These are phyloP conservation scores for Gossypium raimondii DNA, from an alignment of 345 rosid genomes.

Conservation along the genomic window DNA sequence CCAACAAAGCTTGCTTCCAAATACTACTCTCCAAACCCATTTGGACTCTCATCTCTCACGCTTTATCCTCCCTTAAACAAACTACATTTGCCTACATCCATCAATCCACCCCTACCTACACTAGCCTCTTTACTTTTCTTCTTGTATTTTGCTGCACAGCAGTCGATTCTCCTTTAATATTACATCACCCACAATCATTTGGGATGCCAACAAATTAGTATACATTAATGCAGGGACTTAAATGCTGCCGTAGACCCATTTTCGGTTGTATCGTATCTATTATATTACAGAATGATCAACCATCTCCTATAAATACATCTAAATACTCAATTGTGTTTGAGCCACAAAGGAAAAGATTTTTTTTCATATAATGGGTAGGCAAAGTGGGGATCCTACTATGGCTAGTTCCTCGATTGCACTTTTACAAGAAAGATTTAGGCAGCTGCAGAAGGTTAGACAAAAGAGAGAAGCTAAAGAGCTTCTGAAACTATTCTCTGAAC, in stretches of 20 bases:
- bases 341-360: not conserved
- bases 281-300: not conserved
- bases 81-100: conserved; percentile 39
- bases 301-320: conserved; percentile 27
- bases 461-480: conserved; percentile 56
- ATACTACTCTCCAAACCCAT: conserved; percentile 31
- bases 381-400: conserved; percentile 35
- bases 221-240: not conserved
- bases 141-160: conserved; percentile 39
- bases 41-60: conserved; percentile 30
- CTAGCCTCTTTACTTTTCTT: conserved; percentile 29
- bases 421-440: conserved; percentile 61
- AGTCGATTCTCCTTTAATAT: conserved; percentile 35
- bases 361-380: conserved; percentile 38
- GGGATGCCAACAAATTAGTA: not conserved
- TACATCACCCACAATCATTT: conserved; percentile 26
- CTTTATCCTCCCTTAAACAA: conserved; percentile 16
- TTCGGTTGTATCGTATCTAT: not conserved
- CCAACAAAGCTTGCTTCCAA: conserved; percentile 39
- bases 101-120: conserved; percentile 34
- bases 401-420: conserved; percentile 64
- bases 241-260: not conserved
- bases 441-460: conserved; percentile 53
- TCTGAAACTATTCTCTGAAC: conserved; percentile 34
- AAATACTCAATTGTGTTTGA: not conserved